These are phyloP conservation scores for Calonectria pseudoturangicola DNA, from an alignment of 2,329 filamentous ascomycete species.

Conservation along the genomic window DNA sequence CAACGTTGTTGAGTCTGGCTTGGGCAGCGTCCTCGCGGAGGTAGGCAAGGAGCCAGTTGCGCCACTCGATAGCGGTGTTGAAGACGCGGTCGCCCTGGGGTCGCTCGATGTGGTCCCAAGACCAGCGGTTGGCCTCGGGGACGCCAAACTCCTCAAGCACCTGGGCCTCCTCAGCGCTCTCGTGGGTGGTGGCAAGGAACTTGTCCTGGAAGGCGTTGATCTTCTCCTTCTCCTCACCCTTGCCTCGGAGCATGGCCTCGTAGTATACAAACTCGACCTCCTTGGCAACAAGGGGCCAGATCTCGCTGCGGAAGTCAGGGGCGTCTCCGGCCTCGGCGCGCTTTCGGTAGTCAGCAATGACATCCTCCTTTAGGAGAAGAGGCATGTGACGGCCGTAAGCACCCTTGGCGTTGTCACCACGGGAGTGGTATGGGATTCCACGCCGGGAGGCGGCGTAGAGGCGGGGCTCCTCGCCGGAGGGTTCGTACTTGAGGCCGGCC, in stretches of 20 bases:
- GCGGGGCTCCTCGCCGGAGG: slow-evolving; percentile 19
- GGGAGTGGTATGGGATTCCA: slow-evolving; percentile 19
- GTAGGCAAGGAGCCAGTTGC: slow-evolving; percentile 16
- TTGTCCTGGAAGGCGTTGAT: background rate
- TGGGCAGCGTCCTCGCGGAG: slow-evolving; percentile 5
- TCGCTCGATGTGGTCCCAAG: slow-evolving; percentile 16
- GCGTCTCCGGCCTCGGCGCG: slow-evolving; percentile 4
- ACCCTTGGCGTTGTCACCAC: slow-evolving; percentile 17
- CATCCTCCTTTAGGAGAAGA: slow-evolving; percentile 4
- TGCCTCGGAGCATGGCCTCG: slow-evolving; percentile 19
- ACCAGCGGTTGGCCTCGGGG: slow-evolving; percentile 12
- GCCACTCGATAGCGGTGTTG: background rate
- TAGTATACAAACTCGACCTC: slow-evolving; percentile 22
- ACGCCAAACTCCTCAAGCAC: slow-evolving; percentile 1
- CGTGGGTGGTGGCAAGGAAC: slow-evolving; percentile 1
- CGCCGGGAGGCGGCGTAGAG: slow-evolving; percentile 18
- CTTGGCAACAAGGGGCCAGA: slow-evolving; percentile 21
- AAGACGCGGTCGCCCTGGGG: background rate
- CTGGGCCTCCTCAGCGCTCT: slow-evolving; percentile 7
- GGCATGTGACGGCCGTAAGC: slow-evolving; percentile 22
- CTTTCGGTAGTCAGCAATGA: background rate
- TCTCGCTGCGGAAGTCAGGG: slow-evolving; percentile 6
- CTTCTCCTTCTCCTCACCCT: slow-evolving; percentile 4
- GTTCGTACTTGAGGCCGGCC: slow-evolving; percentile 13
- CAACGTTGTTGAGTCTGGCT: slow-evolving; percentile 16